These are phyloP conservation scores for Penicillium sp. DNA, from an alignment of 2,329 filamentous ascomycete genomes.

Conservation along the genomic window DNA sequence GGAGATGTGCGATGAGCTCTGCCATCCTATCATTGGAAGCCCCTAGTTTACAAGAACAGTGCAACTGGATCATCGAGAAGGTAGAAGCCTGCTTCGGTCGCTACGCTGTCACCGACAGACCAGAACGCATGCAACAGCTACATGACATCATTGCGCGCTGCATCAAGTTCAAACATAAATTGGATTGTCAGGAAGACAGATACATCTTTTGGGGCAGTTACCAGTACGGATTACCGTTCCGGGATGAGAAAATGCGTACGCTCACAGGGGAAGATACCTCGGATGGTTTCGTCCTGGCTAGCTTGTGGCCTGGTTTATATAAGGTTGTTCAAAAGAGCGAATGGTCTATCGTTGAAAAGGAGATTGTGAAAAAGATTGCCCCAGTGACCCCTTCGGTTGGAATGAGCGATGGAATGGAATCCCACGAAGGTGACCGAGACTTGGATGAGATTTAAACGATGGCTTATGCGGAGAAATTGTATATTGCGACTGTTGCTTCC, in stretches of 20 bases:
- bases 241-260: constrained; percentile 8
- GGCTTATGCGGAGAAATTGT: too few species aligned
- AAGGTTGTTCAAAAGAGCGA: neutral
- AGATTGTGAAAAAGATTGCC: constrained; percentile 6
- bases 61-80: neutral
- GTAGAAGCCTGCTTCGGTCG: constrained; percentile 1
- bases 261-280: neutral
- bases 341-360: constrained; percentile 10
- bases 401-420: neutral
- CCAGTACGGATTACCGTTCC: neutral
- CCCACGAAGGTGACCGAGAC: neutral
- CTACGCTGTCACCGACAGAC: neutral
- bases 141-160: constrained; percentile 11
- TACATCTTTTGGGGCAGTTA: constrained; percentile 18
- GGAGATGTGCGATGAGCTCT: constrained; percentile 24
- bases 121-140: constrained; percentile 3
- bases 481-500: neutral
- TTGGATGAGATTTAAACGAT: neutral
- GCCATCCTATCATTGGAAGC: constrained; percentile 1
- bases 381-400: too few species aligned
- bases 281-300: constrained; percentile 1
- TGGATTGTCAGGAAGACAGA: constrained; percentile 20
- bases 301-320: constrained; percentile 18
- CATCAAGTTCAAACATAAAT: constrained; percentile 18
- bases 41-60: neutral